A percentile compares a stretch with the other conserved stretches of the same genome.
phyloP scores from a whole-genome alignment of 306 rosid genomes.

The Leucaena leucocephala region DNA sequence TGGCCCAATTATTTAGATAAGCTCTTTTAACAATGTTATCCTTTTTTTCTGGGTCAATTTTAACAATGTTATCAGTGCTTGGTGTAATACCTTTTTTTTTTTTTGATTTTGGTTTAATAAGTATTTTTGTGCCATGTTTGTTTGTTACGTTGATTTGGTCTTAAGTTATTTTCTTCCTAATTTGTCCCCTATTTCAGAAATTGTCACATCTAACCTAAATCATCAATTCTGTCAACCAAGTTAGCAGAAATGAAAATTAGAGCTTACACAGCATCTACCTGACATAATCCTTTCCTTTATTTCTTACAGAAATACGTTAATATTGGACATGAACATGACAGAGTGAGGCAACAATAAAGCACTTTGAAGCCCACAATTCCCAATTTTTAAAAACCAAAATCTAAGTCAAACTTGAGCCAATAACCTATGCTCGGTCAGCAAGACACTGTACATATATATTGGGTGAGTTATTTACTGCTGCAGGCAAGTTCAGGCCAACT shows the following conservation, averaged over 20 bases:
- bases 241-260: background rate
- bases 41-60: no score
- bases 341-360: background rate
- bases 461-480: slow-evolving; percentile 35
- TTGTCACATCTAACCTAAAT: background rate
- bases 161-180: background rate
- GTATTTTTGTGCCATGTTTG: background rate
- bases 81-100: background rate
- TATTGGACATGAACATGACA: background rate
- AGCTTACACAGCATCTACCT: background rate
- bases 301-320: background rate
- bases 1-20: background rate
- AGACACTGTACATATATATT: background rate
- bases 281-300: background rate
- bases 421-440: slow-evolving; percentile 22
- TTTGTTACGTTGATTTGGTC: no score
- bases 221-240: background rate
- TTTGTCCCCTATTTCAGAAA: background rate
- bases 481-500: slow-evolving; percentile 6
- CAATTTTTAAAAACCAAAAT: background rate
- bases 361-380: background rate
- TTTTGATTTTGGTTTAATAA: background rate
- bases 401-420: background rate
- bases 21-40: background rate
- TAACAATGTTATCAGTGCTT: background rate